Evolutionary conservation across 345 rosid species (phyloP), one percentile per base, ranked within the genome.

Genomic region (Populus davidiana): DNA sequence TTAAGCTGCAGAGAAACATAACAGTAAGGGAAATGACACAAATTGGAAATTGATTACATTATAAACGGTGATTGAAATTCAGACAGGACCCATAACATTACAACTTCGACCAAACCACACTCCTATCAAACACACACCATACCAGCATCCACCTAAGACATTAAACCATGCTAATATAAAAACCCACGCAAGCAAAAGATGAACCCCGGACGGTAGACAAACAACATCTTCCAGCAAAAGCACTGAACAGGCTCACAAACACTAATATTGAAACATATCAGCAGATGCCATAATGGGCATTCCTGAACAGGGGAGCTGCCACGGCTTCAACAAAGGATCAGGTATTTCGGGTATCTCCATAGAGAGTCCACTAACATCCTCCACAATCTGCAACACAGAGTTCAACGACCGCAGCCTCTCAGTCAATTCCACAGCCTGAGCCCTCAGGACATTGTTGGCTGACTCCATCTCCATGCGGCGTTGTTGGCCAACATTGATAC

Each of bases 341-440:
- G 94, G 92, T 35, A 95, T 86, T 85, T 95, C 94, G 0, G 94
- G 97, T 33, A 90, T 91, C 47, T 91, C 97, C 80, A 95, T 66
- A 0, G 64, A 63, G 4, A 84, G 79, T 16, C 93, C 99, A 31
- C 89, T 82, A 38, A 87, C 87, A 20, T 89, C 93, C 73, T 82
- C 93, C 75, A 84, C 87, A 63, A 86, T 81, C 82, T 87, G 88
- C 79, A 91, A 88, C 44, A 89, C 87, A 20, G 92, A 87, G 77
- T 83, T 81, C 85, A 85, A 56, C 0, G 92, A 89, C 71, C 88
- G 81, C 8, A 93, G 81, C 74, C 94, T 79, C 2, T 91, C 92
- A 0, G 96, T 91, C 82, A 95, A 75, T 82, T 91, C 98, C 83
- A 80, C 61, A 6, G 87, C 85, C 68, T 88, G 94, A 35, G 92